Evolutionary conservation across 1,284 basidiomycete genomes (phyloP).

Genomic region (Pseudozyma pruni): DNA sequence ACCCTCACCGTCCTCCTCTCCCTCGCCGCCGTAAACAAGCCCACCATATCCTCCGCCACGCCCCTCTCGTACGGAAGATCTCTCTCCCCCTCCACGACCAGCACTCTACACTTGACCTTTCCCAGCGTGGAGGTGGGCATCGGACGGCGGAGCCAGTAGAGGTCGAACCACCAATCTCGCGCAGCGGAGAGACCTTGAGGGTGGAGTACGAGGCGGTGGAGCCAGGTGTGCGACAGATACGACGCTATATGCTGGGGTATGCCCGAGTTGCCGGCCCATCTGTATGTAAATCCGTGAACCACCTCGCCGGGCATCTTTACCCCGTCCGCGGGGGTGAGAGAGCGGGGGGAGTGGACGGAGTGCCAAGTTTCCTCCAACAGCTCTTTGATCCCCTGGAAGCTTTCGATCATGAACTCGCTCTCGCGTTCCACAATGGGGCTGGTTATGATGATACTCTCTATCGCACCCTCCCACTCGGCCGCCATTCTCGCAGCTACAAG

Average conservation of each 20-base stretch:
- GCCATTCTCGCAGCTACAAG: constrained; percentile 23
- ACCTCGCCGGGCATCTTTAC: constrained; percentile 23
- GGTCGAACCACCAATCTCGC: constrained; percentile 32
- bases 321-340: no score
- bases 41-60: constrained; percentile 8
- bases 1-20: constrained; percentile 3
- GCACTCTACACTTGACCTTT: constrained; percentile 5
- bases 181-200: constrained; percentile 8
- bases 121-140: background rate
- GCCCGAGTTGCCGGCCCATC: constrained; percentile 23
- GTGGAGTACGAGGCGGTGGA: constrained; percentile 15
- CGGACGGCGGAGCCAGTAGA: constrained; percentile 22
- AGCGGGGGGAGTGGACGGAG: constrained; percentile 1
- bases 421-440: constrained; percentile 19
- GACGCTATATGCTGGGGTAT: constrained; percentile 20
- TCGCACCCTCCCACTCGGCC: background rate
- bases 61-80: constrained; percentile 24
- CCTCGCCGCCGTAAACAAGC: constrained; percentile 4
- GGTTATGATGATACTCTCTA: constrained; percentile 21
- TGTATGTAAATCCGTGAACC: constrained; percentile 22
- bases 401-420: constrained; percentile 21
- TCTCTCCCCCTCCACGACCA: constrained; percentile 20
- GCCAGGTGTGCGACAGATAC: constrained; percentile 19
- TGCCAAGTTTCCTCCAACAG: constrained; percentile 16
- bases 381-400: constrained; percentile 27